Evolutionary conservation across 768 basidiomycete species (phyloP), one percentile per base, ranked within the genome.

Genomic region (Hebeloma cylindrosporum): DNA sequence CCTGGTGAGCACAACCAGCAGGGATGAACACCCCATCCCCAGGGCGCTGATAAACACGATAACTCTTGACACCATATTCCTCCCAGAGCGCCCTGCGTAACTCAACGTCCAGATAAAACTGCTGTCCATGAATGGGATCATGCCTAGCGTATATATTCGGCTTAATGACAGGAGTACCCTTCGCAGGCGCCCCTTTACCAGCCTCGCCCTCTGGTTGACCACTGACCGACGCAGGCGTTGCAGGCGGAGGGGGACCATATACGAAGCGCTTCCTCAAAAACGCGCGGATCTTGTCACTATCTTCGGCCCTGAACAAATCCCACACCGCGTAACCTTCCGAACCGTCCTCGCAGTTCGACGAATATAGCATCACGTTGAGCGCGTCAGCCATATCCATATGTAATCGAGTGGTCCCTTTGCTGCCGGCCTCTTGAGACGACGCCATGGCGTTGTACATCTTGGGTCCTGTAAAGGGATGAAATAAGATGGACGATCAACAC

Each of bases 341-440:
- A 22, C 85, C 82, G 18, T 86, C 76, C 7, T 69, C 62, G 35
- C 74, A 67, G 59, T 5, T 78, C 71, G 7, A n/a, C n/a, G 93
- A 80, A 59, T 82, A 83, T 1, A 89, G 77, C 88, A 96, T 89
- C 48, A 97, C 77, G 61, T 97, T 97, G 49, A 96, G 69, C 4
- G 94, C 93, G 56, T 93, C 93, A 0, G 88, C 88, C 80, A 93
- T 90, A 63, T 92, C 91, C 89, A 95, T 92, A 55, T 96, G 94
- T 39, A 96, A 66, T 45, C 89, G 73, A 7, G 93, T 96, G 16
- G 89, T 83, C 2, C 93, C 93, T 55, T 87, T 85, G 58, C 82
- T 87, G 3, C 85, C 85, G 22, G 70, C 61, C 3, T 65, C 61
- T 55, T 87, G 83, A 29, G 71, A 75, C 3, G 85, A 86, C 7